Evolutionary conservation across 176 grass and related monocot species (phyloP), one percentile per base, ranked within the genome.

Genomic region (Dendrocalamus sinicus): DNA sequence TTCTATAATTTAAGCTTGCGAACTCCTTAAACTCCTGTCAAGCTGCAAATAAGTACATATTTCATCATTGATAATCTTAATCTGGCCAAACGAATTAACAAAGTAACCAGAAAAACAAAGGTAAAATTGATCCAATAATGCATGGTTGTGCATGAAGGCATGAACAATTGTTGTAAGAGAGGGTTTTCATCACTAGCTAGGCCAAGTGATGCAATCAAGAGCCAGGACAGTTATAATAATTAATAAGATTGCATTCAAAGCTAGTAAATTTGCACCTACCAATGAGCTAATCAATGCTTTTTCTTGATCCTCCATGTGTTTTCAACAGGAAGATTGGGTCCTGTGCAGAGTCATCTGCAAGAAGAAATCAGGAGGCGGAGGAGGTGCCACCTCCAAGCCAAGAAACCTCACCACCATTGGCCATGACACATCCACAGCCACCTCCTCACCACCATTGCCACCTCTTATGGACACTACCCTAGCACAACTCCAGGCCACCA

Each of bases 311-410:
- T 80, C 8, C 6, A 62, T 62, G 50, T 40, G 51, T 75, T 75
- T 45, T 37, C 83, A 75, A 59, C 94, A 96, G 90, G 94, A 96
- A 77, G 97, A 99, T 66, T 99, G 97, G 97, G 97, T 96, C 74
- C 87, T 99, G 5, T 99, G 97, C 71, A 96, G 92, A 81, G 93
- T 99, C 68, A 88, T 96, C 83, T 90, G 80, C 79, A 99, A 99
- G 89, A 81, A 91, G 52, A 99, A 83, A 84, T 30, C 83, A 45
- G 70, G 62, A 53, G 75, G 84, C 20, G 88, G 81, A 62, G 81
- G 84, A 26, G 89, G 79, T 22, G 78, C 67, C 53, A 80, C 72
- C 84, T 76, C 78, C 54, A 99, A 86, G 82, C 58, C 86, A 88
- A 91, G 89, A 81, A 89, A 60, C 75, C 65, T 86, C 40, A 15